phyloP scores from a whole-genome alignment of 495 filamentous ascomycete species.

The Penicillium verhagenii region DNA sequence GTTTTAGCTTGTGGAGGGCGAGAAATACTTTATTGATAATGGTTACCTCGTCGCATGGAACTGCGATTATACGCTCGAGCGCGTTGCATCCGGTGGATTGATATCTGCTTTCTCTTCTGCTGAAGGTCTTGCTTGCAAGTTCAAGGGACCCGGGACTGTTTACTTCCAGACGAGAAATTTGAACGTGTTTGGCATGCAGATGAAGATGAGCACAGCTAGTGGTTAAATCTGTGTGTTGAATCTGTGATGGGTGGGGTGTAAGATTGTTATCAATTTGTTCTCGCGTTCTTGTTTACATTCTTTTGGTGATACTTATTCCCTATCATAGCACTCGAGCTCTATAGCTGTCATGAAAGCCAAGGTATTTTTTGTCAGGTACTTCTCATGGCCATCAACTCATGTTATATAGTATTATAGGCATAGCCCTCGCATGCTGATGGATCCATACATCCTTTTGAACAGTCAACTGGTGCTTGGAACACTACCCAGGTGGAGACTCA shows the following conservation, averaged over 20 bases:
- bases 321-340: no score
- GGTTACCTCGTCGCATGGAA: slow-evolving; percentile 98
- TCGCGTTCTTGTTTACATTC: no score
- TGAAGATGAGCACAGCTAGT: slow-evolving; percentile 34
- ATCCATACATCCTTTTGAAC: no score
- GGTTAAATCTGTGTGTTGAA: neutral
- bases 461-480: no score
- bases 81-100: slow-evolving; percentile 84
- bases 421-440: no score
- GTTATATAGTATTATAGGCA: no score
- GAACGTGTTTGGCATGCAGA: slow-evolving; percentile 50
- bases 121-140: slow-evolving; percentile 92
- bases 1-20: slow-evolving; percentile 64
- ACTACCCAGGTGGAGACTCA: no score
- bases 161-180: slow-evolving; percentile 94
- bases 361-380: no score
- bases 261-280: neutral
- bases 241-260: no score
- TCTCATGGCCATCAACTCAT: no score
- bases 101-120: slow-evolving; percentile 73
- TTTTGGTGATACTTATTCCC: no score
- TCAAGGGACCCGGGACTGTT: slow-evolving; percentile 86
- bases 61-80: slow-evolving; percentile 83
- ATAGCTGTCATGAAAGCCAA: no score
- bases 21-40: slow-evolving; percentile 92